Evolutionary conservation across 306 rosid species (phyloP).

Genomic region (Vigna nakashimae): DNA sequence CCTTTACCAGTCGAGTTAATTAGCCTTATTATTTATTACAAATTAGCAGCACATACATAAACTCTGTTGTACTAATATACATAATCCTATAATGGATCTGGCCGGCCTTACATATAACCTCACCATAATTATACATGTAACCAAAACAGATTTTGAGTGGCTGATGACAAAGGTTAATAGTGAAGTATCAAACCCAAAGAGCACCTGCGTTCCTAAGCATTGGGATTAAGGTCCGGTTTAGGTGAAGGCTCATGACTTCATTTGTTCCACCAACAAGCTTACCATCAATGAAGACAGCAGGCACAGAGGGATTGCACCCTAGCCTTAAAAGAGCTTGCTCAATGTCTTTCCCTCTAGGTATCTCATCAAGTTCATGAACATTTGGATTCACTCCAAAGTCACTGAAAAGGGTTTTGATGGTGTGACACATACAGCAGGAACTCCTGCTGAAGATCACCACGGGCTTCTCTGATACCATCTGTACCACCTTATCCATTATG

Average conservation of each 20-base stretch:
- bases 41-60: conserved; percentile 6
- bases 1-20: conserved; percentile 8
- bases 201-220: conserved; percentile 89
- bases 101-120: conserved; percentile 35
- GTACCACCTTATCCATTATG: conserved; percentile 73
- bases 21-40: conserved; percentile 41
- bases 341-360: conserved; percentile 79
- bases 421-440: conserved; percentile 84
- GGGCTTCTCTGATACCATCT: conserved; percentile 79
- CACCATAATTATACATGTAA: conserved; percentile 34
- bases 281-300: conserved; percentile 91
- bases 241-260: conserved; percentile 94
- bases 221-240: conserved; percentile 76
- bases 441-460: conserved; percentile 95
- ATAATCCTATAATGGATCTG: neutral
- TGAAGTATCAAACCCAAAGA: conserved; percentile 69
- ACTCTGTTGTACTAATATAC: conserved; percentile 20
- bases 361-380: conserved; percentile 85
- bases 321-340: conserved; percentile 86
- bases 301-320: conserved; percentile 83
- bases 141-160: conserved; percentile 34
- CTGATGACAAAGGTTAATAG: neutral
- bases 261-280: conserved; percentile 84
- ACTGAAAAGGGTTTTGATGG: conserved; percentile 73
- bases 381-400: conserved; percentile 88